A percentile compares a stretch with the other conserved stretches of the same genome.
Evolutionary conservation across 2,329 filamentous ascomycete species (phyloP).

Genomic region (Aaosphaeria arxii): DNA sequence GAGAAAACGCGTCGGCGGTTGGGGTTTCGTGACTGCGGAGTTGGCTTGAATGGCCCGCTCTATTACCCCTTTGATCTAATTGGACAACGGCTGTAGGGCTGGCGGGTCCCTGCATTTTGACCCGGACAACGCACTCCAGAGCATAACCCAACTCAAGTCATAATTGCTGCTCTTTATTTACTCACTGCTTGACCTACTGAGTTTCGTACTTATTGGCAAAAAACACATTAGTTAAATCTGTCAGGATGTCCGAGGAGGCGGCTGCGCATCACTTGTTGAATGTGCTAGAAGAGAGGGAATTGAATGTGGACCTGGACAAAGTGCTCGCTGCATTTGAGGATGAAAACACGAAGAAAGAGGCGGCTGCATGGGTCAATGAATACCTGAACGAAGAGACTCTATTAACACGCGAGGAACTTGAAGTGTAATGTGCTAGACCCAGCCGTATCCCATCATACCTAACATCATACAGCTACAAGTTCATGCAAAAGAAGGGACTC

Average conservation of each 20-base stretch:
- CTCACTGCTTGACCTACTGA: no score
- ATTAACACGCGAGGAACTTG: constrained; percentile 48
- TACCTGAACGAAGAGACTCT: constrained; percentile 47
- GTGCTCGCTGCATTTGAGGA: constrained; percentile 48
- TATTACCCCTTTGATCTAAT: no score
- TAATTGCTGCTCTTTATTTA: no score
- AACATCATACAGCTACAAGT: constrained; percentile 16
- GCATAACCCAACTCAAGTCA: no score
- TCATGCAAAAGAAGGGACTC: constrained; percentile 30
- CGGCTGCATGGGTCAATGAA: constrained; percentile 45
- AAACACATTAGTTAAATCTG: not conserved
- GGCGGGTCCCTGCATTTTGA: no score
- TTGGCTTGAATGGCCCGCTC: no score
- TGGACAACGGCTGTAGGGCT: no score
- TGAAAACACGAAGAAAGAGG: constrained; percentile 38
- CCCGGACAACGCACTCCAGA: no score
- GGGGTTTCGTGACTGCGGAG: no score
- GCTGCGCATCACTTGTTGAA: constrained; percentile 43
- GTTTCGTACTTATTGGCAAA: no score
- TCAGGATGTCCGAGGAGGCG: constrained; percentile 31
- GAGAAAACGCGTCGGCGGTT: no score
- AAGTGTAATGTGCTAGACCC: constrained; percentile 36
- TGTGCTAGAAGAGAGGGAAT: constrained; percentile 43
- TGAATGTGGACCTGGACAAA: constrained; percentile 45
- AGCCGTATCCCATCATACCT: no score